Percentiles rank a stretch among this genome's conserved stretches.
phyloP scores from a whole-genome alignment of 148 eudicot genomes.

The Rhododendron griersonianum region DNA sequence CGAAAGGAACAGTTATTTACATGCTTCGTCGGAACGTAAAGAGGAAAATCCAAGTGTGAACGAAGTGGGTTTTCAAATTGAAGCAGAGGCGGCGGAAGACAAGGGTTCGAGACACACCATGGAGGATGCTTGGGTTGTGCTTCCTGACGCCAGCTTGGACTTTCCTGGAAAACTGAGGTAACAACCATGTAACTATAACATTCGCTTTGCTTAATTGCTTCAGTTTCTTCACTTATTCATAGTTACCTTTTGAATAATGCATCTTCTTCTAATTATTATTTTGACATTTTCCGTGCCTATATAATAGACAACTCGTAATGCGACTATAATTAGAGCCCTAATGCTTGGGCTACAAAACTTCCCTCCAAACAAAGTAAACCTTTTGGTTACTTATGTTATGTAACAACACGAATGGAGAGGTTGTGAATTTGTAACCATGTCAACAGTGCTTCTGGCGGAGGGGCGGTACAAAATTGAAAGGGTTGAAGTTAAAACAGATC shows the following conservation, averaged over 20 bases:
- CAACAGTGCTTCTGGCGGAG: not conserved
- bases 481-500: not conserved
- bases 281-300: not conserved
- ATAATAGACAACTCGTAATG: too few relatives aligned
- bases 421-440: not conserved
- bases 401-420: not conserved
- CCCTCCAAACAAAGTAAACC: not conserved
- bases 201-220: not conserved
- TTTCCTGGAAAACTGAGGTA: conserved; percentile 53
- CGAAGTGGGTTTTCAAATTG: conserved; percentile 27
- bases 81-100: conserved; percentile 70
- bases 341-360: not conserved
- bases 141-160: conserved; percentile 35
- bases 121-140: conserved; percentile 75
- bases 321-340: not conserved
- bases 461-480: not conserved
- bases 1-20: not conserved
- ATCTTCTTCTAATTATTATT: not conserved
- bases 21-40: not conserved
- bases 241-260: not conserved
- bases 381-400: not conserved
- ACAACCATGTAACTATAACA: not conserved
- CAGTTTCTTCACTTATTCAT: not conserved
- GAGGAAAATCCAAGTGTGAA: conserved; percentile 6
- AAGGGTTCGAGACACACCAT: conserved; percentile 63